Base-by-base conservation (phyloP, 148 eudicot species). In the Salicornia ramosissima region DNA sequence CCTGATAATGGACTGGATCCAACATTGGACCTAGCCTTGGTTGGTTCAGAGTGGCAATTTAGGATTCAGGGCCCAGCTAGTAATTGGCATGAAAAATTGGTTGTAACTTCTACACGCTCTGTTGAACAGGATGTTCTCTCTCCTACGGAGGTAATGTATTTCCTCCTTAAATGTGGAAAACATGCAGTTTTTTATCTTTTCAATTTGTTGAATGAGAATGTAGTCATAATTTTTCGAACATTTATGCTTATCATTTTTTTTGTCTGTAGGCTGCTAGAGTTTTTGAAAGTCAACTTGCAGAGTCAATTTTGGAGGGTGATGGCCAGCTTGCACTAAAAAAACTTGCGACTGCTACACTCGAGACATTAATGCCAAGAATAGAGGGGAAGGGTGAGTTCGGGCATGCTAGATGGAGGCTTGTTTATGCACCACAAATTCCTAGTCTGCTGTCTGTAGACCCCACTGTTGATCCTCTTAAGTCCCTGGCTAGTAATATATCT, bases 1-100 rank as follows among this genome's bases (percentile, higher is more conserved):
- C 91, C 99, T 56, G 97, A 91, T 65, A 82, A 91, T 79, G 99
- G 99, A 66, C 81, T 95, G 52, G 97, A 95, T 78, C 99, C 99
- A 25, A 81, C 84, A 79, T 72, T 95, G 67, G 99, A 95, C 83
- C 80, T 95, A 19, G 99, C 96, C 72, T 79, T 95, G 83, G 99
- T 91, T 69, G 97, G 99, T 74, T 89, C 99, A 11, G 99, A 95
- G 79, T 95, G 99, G 99, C 97, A 95, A 79, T 95, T 95, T 80
- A 85, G 99, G 82, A 87, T 95, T 75, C 99, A 95, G 77, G 89
- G 99, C 53, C 91, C 87, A 69, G 93, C 97, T 76, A 95, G 97
- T 82, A 91, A 95, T 77, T 95, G 99, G 99, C 99, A 95, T 80
- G 99, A 95, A 67, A 95, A 87, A 70, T 78, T 95, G 87, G 96